A percentile compares a stretch with the other conserved stretches of the same genome.
Evolutionary conservation across 352 stramenopile species (phyloP).

Genomic region (Globisporangium barbulae): DNA sequence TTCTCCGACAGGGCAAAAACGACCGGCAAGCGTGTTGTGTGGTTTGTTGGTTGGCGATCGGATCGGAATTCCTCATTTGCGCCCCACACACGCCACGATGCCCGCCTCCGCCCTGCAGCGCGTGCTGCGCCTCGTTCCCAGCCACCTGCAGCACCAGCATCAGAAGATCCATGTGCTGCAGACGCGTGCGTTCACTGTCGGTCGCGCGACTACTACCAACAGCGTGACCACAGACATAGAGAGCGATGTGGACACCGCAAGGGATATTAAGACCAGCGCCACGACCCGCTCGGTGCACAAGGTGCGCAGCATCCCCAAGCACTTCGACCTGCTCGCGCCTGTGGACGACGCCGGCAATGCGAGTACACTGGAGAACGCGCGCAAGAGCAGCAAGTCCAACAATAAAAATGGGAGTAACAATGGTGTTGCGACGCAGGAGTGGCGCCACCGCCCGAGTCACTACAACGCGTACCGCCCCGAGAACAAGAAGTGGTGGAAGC

Average conservation of each 20-base stretch:
- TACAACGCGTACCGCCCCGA: constrained; percentile 21
- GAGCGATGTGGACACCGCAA: background rate
- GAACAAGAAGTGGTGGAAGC: constrained; percentile 42
- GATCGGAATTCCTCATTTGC: constrained; percentile 5
- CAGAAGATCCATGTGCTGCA: background rate
- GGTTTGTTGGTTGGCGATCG: background rate
- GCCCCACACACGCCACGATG: background rate
- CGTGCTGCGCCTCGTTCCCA: constrained; percentile 3
- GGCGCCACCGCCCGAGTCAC: constrained; percentile 21
- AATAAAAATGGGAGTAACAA: constrained; percentile 26
- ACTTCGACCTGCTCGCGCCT: constrained; percentile 21
- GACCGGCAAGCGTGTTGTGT: no score
- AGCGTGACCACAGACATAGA: background rate
- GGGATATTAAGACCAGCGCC: no score
- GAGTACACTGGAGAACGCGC: constrained; percentile 2
- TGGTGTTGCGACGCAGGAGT: constrained; percentile 5
- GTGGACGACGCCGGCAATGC: background rate
- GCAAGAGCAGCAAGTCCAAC: constrained; percentile 6
- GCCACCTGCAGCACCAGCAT: background rate
- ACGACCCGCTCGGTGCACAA: constrained; percentile 3
- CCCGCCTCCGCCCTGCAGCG: constrained; percentile 5
- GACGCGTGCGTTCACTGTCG: background rate
- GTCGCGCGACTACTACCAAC: background rate
- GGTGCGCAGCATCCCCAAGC: constrained; percentile 15
- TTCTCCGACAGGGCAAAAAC: background rate